Evolutionary conservation across 768 basidiomycete genomes (phyloP), one percentile per base, ranked within the genome.

Genomic region (Hydnomerulius pinastri): DNA sequence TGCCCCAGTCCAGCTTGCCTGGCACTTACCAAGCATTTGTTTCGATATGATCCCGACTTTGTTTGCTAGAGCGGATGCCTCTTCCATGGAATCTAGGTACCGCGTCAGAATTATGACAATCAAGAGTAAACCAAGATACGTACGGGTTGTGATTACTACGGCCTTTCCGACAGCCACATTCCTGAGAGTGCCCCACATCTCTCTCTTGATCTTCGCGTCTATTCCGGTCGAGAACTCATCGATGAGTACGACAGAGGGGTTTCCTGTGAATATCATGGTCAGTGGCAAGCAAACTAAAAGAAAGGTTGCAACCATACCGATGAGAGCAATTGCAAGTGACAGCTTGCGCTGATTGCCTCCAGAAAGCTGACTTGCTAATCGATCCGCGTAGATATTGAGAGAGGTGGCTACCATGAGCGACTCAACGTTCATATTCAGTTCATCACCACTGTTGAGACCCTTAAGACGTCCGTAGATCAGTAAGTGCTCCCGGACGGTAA

Each of bases 201-300:
- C 86, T 29, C 90, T 73, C 67, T 90, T 91, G 76, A 85, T 90
- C 66, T 83, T 88, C 6, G 88, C 85, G 62, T 90, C 90, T 41
- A 91, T 82, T 5, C 90, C 90, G 3, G 87, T 89, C 6, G 86
- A 89, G 64, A 89, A 91, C 61, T 91, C 88, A 53, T 92, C 90
- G 39, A 92, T 90, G 18, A 91, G 76, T 3, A 91, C 71, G 3
- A 90, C 89, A 3, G 86, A 72, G 4, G 89, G 86, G 57, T 90
- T 90, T 5, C 87, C 87, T 84, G 44, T 3, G 11, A 21, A 39
- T 27, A 11, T 3, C 30, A 11, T 41, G 15, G 35, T 15, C 25
- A n/a, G 40, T 44, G 30, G 42, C 6, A 10, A 18, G 24, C 2
- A n/a, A 12, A 11, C 4, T 21, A n/a, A 13, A 35, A 5, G 1